Percentiles rank a stretch among this genome's conserved stretches.
Conservation (phyloP, 768 basidiomycete species). For the Termitomyces sp. region DNA sequence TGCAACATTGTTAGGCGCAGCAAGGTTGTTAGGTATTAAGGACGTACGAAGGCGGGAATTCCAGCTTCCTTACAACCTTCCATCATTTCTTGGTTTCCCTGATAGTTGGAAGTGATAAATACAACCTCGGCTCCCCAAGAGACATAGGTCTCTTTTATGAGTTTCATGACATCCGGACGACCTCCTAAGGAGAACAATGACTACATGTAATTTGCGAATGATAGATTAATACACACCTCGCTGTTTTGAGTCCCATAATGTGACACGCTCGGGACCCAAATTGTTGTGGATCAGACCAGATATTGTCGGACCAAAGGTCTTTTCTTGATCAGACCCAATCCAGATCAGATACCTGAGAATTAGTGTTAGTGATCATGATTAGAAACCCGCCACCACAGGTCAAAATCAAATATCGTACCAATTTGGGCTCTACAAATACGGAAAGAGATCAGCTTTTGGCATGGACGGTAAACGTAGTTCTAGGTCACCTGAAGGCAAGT, state of each 20-base stretch:
- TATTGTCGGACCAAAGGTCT: conserved; percentile 82
- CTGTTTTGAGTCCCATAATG: conserved; percentile 77
- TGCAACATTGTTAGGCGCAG: neutral
- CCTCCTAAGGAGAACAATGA: conserved; percentile 37
- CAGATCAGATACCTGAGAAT: conserved; percentile 70
- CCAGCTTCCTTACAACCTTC: conserved; percentile 71
- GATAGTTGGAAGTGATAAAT: conserved; percentile 79
- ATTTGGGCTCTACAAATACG: conserved; percentile 37
- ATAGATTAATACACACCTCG: conserved; percentile 38
- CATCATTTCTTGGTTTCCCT: conserved; percentile 81
- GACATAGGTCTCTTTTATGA: conserved; percentile 68
- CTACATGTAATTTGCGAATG: neutral
- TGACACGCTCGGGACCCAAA: conserved; percentile 65
- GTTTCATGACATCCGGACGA: conserved; percentile 75
- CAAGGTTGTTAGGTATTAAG: conserved; percentile 1
- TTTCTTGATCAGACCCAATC: conserved; percentile 84
- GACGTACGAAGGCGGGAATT: conserved; percentile 61
- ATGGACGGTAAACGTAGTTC: neutral
- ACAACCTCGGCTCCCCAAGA: conserved; percentile 83
- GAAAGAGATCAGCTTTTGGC: conserved; percentile 9
- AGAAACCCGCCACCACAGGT: neutral
- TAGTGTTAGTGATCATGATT: conserved; percentile 6
- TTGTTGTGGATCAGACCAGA: conserved; percentile 65
- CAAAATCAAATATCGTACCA: conserved; percentile 32
- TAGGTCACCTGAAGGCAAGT: conserved; percentile 73